Percentiles rank a stretch among this genome's conserved stretches.
These are phyloP conservation scores for Penicillium polonicum DNA, from an alignment of 2,329 filamentous ascomycete genomes.

Conservation along the genomic window DNA sequence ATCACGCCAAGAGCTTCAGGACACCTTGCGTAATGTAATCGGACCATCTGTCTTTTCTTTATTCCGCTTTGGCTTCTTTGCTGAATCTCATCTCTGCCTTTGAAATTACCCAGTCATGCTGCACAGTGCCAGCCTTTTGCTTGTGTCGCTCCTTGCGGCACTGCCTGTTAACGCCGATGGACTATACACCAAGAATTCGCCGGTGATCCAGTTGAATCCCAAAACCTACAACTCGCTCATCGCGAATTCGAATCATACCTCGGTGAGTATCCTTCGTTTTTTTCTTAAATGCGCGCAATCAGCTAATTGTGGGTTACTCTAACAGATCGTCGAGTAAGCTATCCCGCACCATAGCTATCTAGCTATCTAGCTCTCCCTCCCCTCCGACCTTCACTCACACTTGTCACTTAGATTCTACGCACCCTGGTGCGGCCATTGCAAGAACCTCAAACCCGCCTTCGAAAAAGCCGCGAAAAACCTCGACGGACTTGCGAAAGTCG, in stretches of 20 bases:
- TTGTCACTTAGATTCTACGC: constrained; percentile 74
- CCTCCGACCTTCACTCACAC: constrained; percentile 8
- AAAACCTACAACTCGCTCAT: constrained; percentile 81
- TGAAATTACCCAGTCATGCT: constrained; percentile 28
- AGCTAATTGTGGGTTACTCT: constrained; percentile 4
- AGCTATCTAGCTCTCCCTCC: not conserved
- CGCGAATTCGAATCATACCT: constrained; percentile 84
- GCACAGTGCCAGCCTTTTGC: constrained; percentile 48
- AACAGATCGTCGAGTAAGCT: constrained; percentile 55
- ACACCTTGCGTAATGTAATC: constrained; percentile 37
- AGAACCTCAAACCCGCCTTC: constrained; percentile 92
- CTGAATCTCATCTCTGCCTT: not conserved
- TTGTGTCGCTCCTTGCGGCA: constrained; percentile 61
- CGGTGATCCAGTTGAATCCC: constrained; percentile 77
- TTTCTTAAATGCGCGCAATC: not conserved
- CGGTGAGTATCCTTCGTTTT: constrained; percentile 58
- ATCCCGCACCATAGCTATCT: constrained; percentile 6
- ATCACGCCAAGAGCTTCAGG: constrained; percentile 43
- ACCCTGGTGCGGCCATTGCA: constrained; percentile 96
- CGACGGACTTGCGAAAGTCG: constrained; percentile 89
- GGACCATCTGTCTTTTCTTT: constrained; percentile 9
- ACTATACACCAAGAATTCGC: constrained; percentile 82
- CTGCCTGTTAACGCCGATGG: constrained; percentile 66
- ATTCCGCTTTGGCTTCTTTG: constrained; percentile 1
- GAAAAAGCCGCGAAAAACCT: constrained; percentile 90